Evolutionary conservation across 352 stramenopile species (phyloP), one percentile per base, ranked within the genome.

Genomic region (Blastocystis sp.): DNA sequence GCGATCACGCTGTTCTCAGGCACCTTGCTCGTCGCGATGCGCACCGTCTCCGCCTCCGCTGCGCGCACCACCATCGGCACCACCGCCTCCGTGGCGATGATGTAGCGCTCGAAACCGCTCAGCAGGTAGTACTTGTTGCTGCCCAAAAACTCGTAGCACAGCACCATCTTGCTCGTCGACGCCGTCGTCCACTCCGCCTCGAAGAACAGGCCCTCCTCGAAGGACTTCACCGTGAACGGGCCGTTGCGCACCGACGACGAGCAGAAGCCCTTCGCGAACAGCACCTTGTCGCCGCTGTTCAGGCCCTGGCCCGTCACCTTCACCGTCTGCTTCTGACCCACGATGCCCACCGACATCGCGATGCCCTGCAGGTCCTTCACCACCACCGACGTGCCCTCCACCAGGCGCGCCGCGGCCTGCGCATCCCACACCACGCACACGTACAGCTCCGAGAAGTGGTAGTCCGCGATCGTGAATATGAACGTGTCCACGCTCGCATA

Each of bases 211-310:
- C 45, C 45, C 1, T 17, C 34, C 23, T 67, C 28, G 1, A 45
- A 14, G 0, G 40, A 59, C 74, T 84, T 84, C 34, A 84, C 56
- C 1, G 48, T 69, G 74, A 70, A 84, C 23, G 74, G 74, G 48
- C 74, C 74, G 45, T 84, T 84, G n/a, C 48, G 60, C 7, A 52
- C 45, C 9, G 74, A 21, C 5, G 43, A 41, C 61, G 74, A 69
- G 53, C 74, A 84, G 74, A 84, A 84, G 74, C 69, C 74, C 74
- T 67, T 67, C 23, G 74, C 74, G 53, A 84, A 84, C 74, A 84
- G 7, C 14, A 84, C 56, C 56, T 59, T 45, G 41, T 84, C 74
- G 34, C 74, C 74, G 61, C 56, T 84, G 45, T 67, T 64, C 53
- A 84, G 74, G 56, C 74, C 74, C 56, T 56, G n/a, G 11, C 74